These are phyloP conservation scores for Nemophila menziesii DNA, from an alignment of 257 asterid species.

Conservation along the genomic window DNA sequence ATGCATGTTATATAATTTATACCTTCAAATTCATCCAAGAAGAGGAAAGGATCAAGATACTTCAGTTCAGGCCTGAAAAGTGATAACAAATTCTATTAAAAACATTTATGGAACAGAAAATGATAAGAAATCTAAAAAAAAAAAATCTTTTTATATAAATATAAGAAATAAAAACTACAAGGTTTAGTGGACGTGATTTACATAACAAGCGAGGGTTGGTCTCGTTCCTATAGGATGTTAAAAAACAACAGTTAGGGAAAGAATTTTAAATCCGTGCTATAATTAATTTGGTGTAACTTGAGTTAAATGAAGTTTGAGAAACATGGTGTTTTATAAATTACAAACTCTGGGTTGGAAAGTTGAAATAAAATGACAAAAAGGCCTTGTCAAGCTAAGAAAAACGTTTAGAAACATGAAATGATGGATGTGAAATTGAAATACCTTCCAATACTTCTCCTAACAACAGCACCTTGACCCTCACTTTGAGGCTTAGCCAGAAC, in stretches of 20 bases:
- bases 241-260: too few relatives aligned
- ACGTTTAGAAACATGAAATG: background rate
- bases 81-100: constrained; percentile 4
- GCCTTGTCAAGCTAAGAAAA: background rate
- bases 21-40: constrained; percentile 91
- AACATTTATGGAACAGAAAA: background rate
- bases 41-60: constrained; percentile 77
- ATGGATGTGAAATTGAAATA: background rate
- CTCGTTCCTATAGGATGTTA: too few relatives aligned
- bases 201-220: too few relatives aligned
- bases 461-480: constrained; percentile 88
- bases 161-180: too few relatives aligned
- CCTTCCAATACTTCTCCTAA: constrained; percentile 93
- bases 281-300: too few relatives aligned
- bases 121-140: too few relatives aligned
- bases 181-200: too few relatives aligned
- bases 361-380: background rate
- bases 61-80: constrained; percentile 66
- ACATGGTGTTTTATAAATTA: too few relatives aligned
- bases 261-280: too few relatives aligned
- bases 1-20: background rate
- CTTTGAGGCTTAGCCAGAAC: constrained; percentile 70
- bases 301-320: too few relatives aligned
- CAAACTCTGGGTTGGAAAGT: too few relatives aligned
- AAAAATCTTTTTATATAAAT: too few relatives aligned